Evolutionary conservation across 176 grass and related monocot species (phyloP), one percentile per base, ranked within the genome.

Genomic region (Triticum urartu): DNA sequence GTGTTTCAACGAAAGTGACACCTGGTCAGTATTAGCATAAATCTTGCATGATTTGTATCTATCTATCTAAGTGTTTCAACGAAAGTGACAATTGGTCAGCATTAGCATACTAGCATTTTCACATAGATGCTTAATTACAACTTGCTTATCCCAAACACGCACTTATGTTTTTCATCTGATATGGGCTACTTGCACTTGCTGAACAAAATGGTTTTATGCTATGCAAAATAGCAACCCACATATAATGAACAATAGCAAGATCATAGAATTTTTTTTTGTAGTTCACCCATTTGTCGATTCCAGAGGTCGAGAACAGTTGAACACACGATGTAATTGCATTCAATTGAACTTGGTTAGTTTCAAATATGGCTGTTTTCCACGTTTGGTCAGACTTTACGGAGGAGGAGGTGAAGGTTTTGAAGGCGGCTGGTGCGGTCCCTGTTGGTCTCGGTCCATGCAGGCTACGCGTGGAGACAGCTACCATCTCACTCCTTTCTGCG

Each of bases 401-500:
- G 39, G 88, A 95, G 50, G 96, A 98, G 87, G 83, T 98, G 33
- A 59, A 91, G 43, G 22, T 88, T n/a, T n/a, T 98, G 87, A 86
- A 79, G 86, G 78, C 67, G 48, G 92, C 93, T 68, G 96, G 93
- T 3, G 91, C 92, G 64, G 74, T 76, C 52, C 59, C 86, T 56
- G 86, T 98, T 1, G 90, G 96, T 47, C 93, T 95, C 34, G 93
- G 93, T 79, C 81, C 90, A 84, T 94, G 88, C 72, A 89, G 96
- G 48, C 80, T 98, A 47, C 86, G 96, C 74, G 96, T 94, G 60
- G 96, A 98, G 88, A 98, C 96, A 3, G 93, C 96, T 61, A 92
- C 93, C 5, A 88, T 95, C 38, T 85, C 93, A 1, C 91, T 98
- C 15, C 54, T 98, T 22, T 87, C 96, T 10, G 86, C 88, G 72